Evolutionary conservation across 1,139 yeast genomes (phyloP), one percentile per base, ranked within the genome.

Genomic region (Eremothecium coryli): DNA sequence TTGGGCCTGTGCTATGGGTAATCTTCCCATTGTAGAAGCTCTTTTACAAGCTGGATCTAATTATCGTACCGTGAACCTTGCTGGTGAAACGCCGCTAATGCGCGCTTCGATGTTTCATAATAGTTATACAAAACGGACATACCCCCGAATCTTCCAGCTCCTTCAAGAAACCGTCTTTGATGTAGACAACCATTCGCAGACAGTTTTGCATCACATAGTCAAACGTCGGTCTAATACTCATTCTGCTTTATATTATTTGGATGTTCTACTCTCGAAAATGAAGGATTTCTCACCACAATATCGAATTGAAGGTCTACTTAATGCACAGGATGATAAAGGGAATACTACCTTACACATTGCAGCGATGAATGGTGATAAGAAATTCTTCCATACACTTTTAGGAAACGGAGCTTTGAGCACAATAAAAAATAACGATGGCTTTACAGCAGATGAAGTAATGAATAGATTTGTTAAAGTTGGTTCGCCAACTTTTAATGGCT

Each of bases 1-100:
- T 57, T 88, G 97, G 97, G 95, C 97, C 0, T 82, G 95, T 29
- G 82, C 97, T 0, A 79, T 90, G 67, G 97, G 96, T 4, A 76
- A 79, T 47, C 62, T 76, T 30, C 73, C 71, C 26, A 76, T 86
- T 54, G 76, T 84, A 31, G 88, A 81, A 45, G 67, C 84, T 12
- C 64, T 88, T 27, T 62, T 82, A 16, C 71, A 73, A 37, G 66
- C 70, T 7, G 90, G 93, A 1, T 93, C 95, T 1, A 80, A 80
- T 51, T 77, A 84, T 8, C 62, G 81, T 33, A 77, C 80, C 5
- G 74, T 80, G 2, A 88, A 85, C 54, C 69, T 73, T 40, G 67
- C 70, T 26, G 96, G 95, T 0, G 82, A 86, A 54, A 86, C 88
- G 33, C 86, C 96, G 8, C 62, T 90, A 30, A 82, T 93, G 42